Conservation (phyloP, 225 moss, liverwort and hornwort genomes). For the Rhytidiadelphus loreus region DNA sequence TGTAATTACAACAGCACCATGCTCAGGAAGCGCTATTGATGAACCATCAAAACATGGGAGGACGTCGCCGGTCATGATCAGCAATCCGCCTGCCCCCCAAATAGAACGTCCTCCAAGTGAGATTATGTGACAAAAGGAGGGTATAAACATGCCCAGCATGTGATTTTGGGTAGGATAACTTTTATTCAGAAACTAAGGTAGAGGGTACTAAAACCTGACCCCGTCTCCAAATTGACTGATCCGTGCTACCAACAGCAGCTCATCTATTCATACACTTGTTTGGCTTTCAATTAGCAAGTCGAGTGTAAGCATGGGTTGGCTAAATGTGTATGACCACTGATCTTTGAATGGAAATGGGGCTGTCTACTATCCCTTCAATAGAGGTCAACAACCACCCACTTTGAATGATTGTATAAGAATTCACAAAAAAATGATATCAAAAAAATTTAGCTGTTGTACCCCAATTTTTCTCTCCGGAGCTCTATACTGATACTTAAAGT, state of each 20-base stretch:
- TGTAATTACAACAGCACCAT: conserved; percentile 60
- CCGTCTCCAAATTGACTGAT: background rate
- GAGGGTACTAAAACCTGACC: background rate
- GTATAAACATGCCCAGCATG: background rate
- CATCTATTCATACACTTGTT: background rate
- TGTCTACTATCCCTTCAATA: background rate
- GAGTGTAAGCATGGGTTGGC: background rate
- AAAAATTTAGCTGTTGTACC: background rate
- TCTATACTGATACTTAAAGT: background rate
- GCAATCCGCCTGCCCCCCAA: conserved; percentile 48
- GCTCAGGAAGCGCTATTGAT: conserved; percentile 39
- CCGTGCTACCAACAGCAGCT: background rate
- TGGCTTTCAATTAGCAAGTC: background rate
- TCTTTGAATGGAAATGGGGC: background rate
- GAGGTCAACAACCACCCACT: background rate
- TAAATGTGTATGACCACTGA: background rate
- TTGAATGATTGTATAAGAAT: background rate
- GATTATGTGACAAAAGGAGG: background rate
- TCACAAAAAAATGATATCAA: background rate
- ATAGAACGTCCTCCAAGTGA: background rate
- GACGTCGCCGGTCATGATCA: conserved; percentile 82
- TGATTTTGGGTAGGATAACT: background rate
- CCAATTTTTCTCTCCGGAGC: background rate
- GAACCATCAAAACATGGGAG: conserved; percentile 66
- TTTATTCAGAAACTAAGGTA: background rate